These are phyloP conservation scores for Poterioochromonas sp. DNA, from an alignment of 352 stramenopile genomes.

Conservation along the genomic window DNA sequence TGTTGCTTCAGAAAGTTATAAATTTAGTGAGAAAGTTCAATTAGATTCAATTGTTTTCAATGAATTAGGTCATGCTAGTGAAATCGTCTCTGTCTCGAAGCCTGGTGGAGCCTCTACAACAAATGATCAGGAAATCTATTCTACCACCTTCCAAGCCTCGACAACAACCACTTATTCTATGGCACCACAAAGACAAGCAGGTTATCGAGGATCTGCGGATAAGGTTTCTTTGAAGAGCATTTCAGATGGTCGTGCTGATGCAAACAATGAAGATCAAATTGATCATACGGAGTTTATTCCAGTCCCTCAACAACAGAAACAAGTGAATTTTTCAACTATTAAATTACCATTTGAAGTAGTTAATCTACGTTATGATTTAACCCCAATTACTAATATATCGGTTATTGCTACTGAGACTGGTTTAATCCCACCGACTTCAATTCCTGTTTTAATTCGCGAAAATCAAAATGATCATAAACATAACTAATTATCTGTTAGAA, in stretches of 20 bases:
- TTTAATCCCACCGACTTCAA: slow-evolving; percentile 91
- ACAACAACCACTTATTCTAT: slow-evolving; percentile 34
- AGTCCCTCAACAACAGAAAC: slow-evolving; percentile 28
- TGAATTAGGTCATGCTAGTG: slow-evolving; percentile 86
- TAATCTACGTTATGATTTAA: slow-evolving; percentile 90
- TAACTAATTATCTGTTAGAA: neutral
- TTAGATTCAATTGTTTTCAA: slow-evolving; percentile 95
- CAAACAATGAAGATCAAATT: neutral
- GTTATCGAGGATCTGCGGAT: slow-evolving; percentile 44
- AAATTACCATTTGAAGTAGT: slow-evolving; percentile 49
- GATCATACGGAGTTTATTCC: neutral
- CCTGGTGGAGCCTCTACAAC: slow-evolving; percentile 48
- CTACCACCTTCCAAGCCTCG: neutral
- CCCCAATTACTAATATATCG: slow-evolving; percentile 86
- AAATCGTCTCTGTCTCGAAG: slow-evolving; percentile 56
- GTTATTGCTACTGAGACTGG: slow-evolving; percentile 94
- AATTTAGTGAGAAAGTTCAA: slow-evolving; percentile 88
- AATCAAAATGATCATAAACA: slow-evolving; percentile 51
- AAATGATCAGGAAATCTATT: neutral
- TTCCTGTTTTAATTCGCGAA: slow-evolving; percentile 91
- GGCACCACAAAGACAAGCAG: slow-evolving; percentile 40
- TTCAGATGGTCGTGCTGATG: neutral
- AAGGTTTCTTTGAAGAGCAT: slow-evolving; percentile 40
- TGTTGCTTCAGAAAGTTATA: slow-evolving; percentile 97
- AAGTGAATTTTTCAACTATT: neutral